A percentile compares a stretch with the other conserved stretches of the same genome.
phyloP scores from a whole-genome alignment of 2,329 filamentous ascomycete species.

The Ophiostoma piceae region DNA sequence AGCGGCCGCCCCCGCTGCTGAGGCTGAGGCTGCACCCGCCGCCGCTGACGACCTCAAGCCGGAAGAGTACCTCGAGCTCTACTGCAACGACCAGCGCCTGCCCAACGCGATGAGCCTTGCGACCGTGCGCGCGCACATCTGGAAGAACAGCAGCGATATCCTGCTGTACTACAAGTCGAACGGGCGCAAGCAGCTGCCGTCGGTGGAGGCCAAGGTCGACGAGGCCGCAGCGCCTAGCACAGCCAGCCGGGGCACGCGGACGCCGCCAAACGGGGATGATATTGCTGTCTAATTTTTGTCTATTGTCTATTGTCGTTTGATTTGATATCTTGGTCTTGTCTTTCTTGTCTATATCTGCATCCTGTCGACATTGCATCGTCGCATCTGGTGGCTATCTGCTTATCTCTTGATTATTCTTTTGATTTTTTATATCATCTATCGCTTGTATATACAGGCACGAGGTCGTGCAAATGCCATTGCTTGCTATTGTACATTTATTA shows the following conservation, averaged over 20 bases:
- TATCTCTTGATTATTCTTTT: not conserved
- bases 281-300: not conserved
- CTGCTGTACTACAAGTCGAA: constrained; percentile 87
- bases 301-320: not conserved
- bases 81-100: constrained; percentile 83
- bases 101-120: constrained; percentile 86
- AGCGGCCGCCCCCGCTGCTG: not conserved
- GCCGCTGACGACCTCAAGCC: constrained; percentile 55
- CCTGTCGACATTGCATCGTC: not conserved
- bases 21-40: not conserved
- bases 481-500: constrained; percentile 18
- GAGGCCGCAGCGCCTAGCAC: not conserved
- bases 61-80: constrained; percentile 91
- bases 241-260: not conserved
- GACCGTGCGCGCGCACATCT: constrained; percentile 83
- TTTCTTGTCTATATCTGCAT: not conserved
- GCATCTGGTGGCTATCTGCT: not conserved
- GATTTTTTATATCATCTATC: constrained; percentile 3
- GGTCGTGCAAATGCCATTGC: not conserved
- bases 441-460: constrained; percentile 14
- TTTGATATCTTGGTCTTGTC: too few species aligned
- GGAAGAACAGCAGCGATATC: constrained; percentile 93
- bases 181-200: constrained; percentile 63
- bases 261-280: not conserved
- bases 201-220: constrained; percentile 26